Evolutionary conservation across 768 basidiomycete genomes (phyloP), one percentile per base, ranked within the genome.

Genomic region (Suillus ampliporus): DNA sequence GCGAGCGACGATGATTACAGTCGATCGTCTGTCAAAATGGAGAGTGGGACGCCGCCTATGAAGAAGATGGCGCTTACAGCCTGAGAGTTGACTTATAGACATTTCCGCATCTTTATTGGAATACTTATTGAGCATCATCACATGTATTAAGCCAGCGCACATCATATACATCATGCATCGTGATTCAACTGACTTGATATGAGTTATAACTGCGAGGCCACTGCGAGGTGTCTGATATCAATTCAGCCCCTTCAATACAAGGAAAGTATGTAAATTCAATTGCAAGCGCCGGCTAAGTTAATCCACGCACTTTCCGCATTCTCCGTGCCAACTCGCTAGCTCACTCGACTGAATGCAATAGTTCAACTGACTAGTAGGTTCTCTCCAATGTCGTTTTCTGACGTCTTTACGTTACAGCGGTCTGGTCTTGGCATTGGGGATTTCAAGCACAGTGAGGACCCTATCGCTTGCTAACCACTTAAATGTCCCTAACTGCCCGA

Each of bases 11-110:
- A 80, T 71, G 80, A 84, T 68, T 71, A 58, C 60, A 60, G 66
- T 69, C 74, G 58, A 74, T 78, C 60, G 51, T 76, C 67, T 66
- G 74, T 67, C 72, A 71, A 68, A 56, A 40, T 31, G 61, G 31
- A 58, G 80, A 82, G 69, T 59, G 81, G 80, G 58, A 87, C 84
- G 44, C 90, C 90, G 53, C 89, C 89, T 4, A 70, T 81, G 69
- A 92, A 92, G 80, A 91, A 88, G 74, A 63, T 87, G 57, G 87
- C 88, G 28, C 71, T 90, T 66, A 72, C 74, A 50, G 68, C 72
- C 61, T 72, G 70, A 74, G 66, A 60, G 48, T 59, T 51, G 61
- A 41, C 41, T 43, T 64, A 46, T 56, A 61, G 56, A 56, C 57
- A 60, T 35, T 58, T 48, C 61, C 58, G 65, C 68, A 59, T 73